Conservation (phyloP, 805 yeast species). For the Candida parachauliodes region DNA sequence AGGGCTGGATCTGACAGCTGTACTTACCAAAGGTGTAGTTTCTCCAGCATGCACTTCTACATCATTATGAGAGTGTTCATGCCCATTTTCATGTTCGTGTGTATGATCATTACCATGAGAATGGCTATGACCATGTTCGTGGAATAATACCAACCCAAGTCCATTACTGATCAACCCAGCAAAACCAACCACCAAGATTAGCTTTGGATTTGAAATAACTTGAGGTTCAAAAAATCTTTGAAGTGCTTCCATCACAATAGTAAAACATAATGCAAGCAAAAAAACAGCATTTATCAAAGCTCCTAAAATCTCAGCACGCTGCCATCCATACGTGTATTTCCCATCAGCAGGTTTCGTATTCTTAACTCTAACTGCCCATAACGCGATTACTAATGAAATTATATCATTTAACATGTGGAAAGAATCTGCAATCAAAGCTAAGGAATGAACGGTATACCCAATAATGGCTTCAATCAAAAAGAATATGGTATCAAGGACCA, state of each 20-base stretch:
- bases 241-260: conserved; percentile 88
- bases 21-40: conserved; percentile 7
- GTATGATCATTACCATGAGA: conserved; percentile 43
- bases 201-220: conserved; percentile 73
- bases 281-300: conserved; percentile 94
- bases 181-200: conserved; percentile 76
- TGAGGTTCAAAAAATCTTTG: conserved; percentile 85
- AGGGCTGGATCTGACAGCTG: conserved; percentile 3
- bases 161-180: conserved; percentile 82
- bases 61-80: conserved; percentile 25
- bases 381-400: conserved; percentile 80
- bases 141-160: conserved; percentile 82
- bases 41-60: conserved; percentile 2
- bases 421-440: conserved; percentile 93
- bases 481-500: conserved; percentile 74
- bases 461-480: conserved; percentile 81
- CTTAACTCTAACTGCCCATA: conserved; percentile 95
- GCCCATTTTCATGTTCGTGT: conserved; percentile 19
- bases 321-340: conserved; percentile 95
- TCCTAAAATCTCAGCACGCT: conserved; percentile 94
- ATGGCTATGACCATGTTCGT: conserved; percentile 57
- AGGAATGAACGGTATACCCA: conserved; percentile 89
- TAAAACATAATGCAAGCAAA: conserved; percentile 83
- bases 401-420: conserved; percentile 98
- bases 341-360: conserved; percentile 78